Percentiles rank a stretch among this genome's conserved stretches.
phyloP scores from a whole-genome alignment of 441 rosid genomes.

The Pelargonium myrrhifolium region DNA sequence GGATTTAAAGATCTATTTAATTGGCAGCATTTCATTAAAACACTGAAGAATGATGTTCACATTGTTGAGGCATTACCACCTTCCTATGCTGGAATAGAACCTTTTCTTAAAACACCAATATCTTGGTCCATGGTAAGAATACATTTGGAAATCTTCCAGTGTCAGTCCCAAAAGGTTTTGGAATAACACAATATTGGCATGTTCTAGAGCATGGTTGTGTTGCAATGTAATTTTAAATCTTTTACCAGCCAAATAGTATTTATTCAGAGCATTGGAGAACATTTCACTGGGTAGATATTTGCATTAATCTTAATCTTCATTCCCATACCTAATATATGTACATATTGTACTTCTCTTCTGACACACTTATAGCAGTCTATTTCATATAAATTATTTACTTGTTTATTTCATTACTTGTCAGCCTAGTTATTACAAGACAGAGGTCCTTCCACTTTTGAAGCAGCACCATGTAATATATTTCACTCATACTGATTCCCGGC shows the following conservation, averaged over 20 bases:
- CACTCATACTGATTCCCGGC: conserved; percentile 80
- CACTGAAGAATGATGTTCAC: conserved; percentile 63
- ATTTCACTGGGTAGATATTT: background rate
- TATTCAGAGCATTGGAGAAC: background rate
- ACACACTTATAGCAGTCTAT: background rate
- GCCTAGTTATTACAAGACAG: conserved; percentile 67
- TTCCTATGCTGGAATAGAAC: conserved; percentile 43
- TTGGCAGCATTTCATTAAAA: conserved; percentile 73
- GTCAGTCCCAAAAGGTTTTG: background rate
- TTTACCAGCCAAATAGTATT: background rate
- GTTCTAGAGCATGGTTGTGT: background rate
- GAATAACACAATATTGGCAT: background rate
- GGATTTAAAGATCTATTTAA: conserved; percentile 90
- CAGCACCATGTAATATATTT: conserved; percentile 73
- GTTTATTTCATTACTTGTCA: conserved; percentile 23
- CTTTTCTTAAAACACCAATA: conserved; percentile 64
- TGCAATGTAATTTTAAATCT: background rate
- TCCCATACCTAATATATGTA: background rate
- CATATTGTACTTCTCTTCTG: conserved; percentile 4
- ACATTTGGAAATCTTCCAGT: background rate
- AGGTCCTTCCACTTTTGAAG: conserved; percentile 65
- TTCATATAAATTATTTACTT: conserved; percentile 6
- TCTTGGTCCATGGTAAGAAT: conserved; percentile 80
- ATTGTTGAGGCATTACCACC: conserved; percentile 68
- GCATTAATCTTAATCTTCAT: background rate